A percentile compares a stretch with the other conserved stretches of the same genome.
Evolutionary conservation across 1,284 basidiomycete species (phyloP).

Genomic region (Tilletia walkeri): DNA sequence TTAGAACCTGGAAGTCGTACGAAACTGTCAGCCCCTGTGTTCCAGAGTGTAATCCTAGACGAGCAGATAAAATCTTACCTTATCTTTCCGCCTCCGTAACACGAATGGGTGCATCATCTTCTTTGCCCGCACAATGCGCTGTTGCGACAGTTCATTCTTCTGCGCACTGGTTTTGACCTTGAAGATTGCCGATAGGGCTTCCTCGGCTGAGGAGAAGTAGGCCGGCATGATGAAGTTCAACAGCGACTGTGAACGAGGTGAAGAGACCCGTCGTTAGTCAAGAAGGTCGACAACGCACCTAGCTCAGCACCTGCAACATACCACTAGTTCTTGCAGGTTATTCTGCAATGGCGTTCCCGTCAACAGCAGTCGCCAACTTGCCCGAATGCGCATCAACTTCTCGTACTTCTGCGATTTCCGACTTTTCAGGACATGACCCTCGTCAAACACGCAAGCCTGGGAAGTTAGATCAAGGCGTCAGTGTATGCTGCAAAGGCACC

Average conservation of each 20-base stretch:
- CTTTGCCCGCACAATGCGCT: constrained; percentile 88
- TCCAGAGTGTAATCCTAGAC: neutral
- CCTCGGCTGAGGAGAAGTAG: constrained; percentile 74
- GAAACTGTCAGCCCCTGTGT: neutral
- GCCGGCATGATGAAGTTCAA: constrained; percentile 97
- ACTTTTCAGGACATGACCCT: constrained; percentile 95
- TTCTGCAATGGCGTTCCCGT: constrained; percentile 91
- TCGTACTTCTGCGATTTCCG: constrained; percentile 92
- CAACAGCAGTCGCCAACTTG: constrained; percentile 84
- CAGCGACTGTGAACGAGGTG: constrained; percentile 63
- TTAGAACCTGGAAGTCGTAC: constrained; percentile 64
- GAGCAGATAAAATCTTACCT: constrained; percentile 56
- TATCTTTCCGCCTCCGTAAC: constrained; percentile 78
- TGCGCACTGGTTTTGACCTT: constrained; percentile 88
- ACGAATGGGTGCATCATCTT: constrained; percentile 99
- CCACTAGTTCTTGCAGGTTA: constrained; percentile 75
- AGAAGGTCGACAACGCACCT: no score
- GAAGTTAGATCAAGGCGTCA: neutral
- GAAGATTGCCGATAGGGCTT: constrained; percentile 87
- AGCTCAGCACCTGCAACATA: neutral
- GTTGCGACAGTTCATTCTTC: constrained; percentile 79
- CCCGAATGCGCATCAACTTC: constrained; percentile 77
- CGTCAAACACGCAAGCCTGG: constrained; percentile 72
- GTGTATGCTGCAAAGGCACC: no score
- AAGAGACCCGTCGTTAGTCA: neutral